A percentile compares a stretch with the other conserved stretches of the same genome.
phyloP scores from a whole-genome alignment of 495 filamentous ascomycete species.

The Alectoria sarmentosa region DNA sequence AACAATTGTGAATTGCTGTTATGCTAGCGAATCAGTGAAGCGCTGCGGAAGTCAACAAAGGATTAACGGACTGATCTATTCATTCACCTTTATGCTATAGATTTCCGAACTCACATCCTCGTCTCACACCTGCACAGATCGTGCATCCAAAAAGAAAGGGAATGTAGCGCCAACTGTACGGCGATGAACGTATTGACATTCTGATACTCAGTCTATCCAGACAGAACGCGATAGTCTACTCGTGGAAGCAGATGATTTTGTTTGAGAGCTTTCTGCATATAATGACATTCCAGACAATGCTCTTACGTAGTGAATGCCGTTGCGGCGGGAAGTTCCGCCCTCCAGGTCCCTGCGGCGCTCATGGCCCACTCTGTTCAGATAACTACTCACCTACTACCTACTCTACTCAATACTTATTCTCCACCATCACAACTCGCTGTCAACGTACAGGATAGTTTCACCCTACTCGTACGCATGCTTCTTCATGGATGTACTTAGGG shows the following conservation, averaged over 20 bases:
- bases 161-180: background rate
- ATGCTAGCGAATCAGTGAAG: background rate
- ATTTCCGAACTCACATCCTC: background rate
- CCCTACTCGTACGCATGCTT: no score
- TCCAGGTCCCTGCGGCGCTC: background rate
- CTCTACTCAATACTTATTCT: background rate
- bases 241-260: background rate
- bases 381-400: background rate
- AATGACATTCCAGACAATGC: background rate
- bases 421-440: background rate
- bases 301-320: background rate
- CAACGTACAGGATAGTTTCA: background rate
- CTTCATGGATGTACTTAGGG: background rate
- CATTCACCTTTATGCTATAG: background rate
- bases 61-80: background rate
- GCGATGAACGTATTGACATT: background rate
- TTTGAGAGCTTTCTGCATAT: background rate
- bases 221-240: background rate
- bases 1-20: background rate
- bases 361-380: background rate
- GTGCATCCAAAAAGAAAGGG: background rate
- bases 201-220: background rate
- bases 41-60: background rate
- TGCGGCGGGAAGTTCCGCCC: background rate
- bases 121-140: background rate